Evolutionary conservation across 169 alveolate genomes (phyloP).

Genomic region (Plasmodium sp.): DNA sequence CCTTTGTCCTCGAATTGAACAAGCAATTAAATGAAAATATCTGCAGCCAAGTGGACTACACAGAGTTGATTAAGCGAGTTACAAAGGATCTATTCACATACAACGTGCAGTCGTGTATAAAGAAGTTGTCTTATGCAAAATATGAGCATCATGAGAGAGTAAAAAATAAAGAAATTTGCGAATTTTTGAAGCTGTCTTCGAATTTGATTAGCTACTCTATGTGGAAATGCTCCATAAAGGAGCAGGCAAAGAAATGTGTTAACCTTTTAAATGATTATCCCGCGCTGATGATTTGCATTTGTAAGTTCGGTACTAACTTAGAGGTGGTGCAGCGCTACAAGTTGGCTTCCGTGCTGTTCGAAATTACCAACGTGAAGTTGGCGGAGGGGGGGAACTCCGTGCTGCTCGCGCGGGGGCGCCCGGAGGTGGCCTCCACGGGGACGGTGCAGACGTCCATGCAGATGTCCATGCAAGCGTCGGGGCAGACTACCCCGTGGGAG

Average conservation of each 20-base stretch:
- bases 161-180: constrained; percentile 51
- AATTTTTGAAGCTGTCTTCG: constrained; percentile 23
- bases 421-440: not conserved
- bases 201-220: constrained; percentile 42
- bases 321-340: constrained; percentile 39
- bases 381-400: constrained; percentile 22
- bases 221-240: constrained; percentile 51
- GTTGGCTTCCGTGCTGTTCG: constrained; percentile 46
- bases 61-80: constrained; percentile 35
- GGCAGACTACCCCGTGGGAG: not conserved
- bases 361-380: constrained; percentile 33
- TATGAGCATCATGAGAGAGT: constrained; percentile 33
- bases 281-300: constrained; percentile 52
- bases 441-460: not conserved
- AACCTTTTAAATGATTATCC: constrained; percentile 66
- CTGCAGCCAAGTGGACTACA: constrained; percentile 12
- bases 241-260: constrained; percentile 51
- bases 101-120: constrained; percentile 23
- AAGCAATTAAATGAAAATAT: constrained; percentile 9
- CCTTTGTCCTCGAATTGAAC: constrained; percentile 17
- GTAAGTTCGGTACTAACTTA: constrained; percentile 26
- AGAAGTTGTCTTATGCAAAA: constrained; percentile 53
- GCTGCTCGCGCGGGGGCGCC: not conserved
- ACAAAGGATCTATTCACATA: constrained; percentile 60
- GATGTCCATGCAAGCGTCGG: not conserved